Conservation (phyloP, 73 alveolate species). For the Paraurostyla sp. region DNA sequence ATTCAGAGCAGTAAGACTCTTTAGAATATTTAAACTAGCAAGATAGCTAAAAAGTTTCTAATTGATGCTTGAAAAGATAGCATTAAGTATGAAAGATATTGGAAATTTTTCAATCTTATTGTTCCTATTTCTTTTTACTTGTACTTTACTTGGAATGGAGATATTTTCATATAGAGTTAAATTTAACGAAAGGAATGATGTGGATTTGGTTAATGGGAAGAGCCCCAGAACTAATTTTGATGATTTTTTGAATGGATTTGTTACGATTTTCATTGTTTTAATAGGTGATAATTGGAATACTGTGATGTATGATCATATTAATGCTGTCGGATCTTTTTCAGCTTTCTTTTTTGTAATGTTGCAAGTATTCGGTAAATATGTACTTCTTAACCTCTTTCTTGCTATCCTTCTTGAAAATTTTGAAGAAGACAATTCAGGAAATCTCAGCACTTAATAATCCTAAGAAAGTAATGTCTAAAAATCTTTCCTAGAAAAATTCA, state of each 20-base stretch:
- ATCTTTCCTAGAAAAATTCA: too few species aligned
- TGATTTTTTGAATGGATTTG: conserved; percentile 70
- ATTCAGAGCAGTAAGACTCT: conserved; percentile 68
- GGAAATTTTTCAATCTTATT: conserved; percentile 56
- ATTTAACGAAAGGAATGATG: not conserved
- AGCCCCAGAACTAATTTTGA: conserved; percentile 81
- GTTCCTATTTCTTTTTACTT: conserved; percentile 62
- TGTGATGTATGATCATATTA: conserved; percentile 66
- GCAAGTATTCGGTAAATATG: conserved; percentile 69
- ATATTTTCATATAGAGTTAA: conserved; percentile 72
- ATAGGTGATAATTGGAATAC: conserved; percentile 83
- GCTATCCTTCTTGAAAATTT: conserved; percentile 80
- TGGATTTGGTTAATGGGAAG: conserved; percentile 14
- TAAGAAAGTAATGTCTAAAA: too few species aligned
- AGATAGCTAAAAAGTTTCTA: conserved; percentile 60
- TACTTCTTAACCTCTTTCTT: conserved; percentile 77
- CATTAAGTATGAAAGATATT: conserved; percentile 57
- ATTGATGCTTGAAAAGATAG: conserved; percentile 46
- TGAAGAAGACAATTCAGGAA: too few species aligned
- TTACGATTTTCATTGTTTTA: conserved; percentile 72
- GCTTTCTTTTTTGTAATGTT: conserved; percentile 64
- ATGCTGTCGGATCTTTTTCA: conserved; percentile 55
- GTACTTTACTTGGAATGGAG: conserved; percentile 76
- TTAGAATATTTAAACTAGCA: conserved; percentile 77
- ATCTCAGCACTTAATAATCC: too few species aligned